Conservation (phyloP, 495 filamentous ascomycete genomes). For the Chaetomium cochliodes region DNA sequence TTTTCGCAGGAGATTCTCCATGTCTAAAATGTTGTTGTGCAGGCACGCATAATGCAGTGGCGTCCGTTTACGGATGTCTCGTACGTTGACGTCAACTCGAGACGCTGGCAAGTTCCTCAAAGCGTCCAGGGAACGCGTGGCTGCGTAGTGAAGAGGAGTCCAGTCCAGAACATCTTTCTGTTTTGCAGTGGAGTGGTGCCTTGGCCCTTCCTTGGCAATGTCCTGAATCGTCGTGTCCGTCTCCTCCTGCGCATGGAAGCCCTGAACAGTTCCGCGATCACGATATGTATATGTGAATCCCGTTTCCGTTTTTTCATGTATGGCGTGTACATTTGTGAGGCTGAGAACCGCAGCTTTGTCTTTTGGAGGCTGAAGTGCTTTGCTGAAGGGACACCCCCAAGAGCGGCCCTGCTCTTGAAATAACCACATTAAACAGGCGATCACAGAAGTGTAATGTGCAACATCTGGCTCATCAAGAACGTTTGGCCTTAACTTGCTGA, state of each 20-base stretch:
- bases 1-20: neutral
- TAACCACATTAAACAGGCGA: neutral
- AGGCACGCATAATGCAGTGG: conserved; percentile 1
- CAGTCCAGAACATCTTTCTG: neutral
- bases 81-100: conserved; percentile 1
- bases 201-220: too few relatives aligned
- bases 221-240: too few relatives aligned
- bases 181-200: neutral
- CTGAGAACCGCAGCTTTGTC: neutral
- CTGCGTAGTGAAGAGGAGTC: neutral
- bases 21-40: neutral
- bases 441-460: neutral
- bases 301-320: too few relatives aligned
- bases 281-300: too few relatives aligned
- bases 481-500: neutral
- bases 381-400: neutral
- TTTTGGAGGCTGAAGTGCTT: neutral
- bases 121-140: neutral
- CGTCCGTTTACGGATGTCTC: neutral
- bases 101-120: neutral
- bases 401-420: neutral
- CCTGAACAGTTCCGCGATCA: too few relatives aligned
- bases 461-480: neutral
- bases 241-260: too few relatives aligned
- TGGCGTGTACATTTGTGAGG: neutral